Base-by-base conservation (phyloP, 768 basidiomycete genomes). In the Russula compacta region DNA sequence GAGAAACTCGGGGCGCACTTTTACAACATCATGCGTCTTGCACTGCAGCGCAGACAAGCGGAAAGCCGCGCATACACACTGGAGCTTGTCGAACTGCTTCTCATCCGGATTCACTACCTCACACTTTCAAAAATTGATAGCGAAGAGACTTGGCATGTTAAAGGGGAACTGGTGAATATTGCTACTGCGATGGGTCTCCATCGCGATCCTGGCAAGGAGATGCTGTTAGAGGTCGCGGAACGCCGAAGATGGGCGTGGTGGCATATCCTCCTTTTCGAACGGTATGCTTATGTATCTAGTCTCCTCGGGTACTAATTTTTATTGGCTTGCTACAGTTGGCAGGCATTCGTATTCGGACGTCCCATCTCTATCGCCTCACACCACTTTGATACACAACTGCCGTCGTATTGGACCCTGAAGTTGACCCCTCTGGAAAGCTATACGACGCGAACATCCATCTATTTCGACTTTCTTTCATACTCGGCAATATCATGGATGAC, bases 161-260 rank as follows among this genome's bases (percentile, higher is more conserved):
- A 81, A 32, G 86, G 86, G 8, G 85, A 88, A 64, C 72, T 89
- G 15, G 72, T 88, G 39, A 81, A 80, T 17, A 83, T 87, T 60
- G 85, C 78, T 12, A 83, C 81, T 65, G 88, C 87, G 24, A 85
- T 90, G 83, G 88, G 88, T 12, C 74, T 90, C 5, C 88, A 89
- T 72, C 83, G 87, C 19, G 88, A 90, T 71, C 88, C 87, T 19
- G 82, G 79, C 44, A 85, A 84, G 69, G 87, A 79, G 63, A 85
- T 87, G 79, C 78, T 78, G 56, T 77, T 81, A 59, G 86, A 88
- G 64, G 71, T 82, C 12, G 83, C 86, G 44, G 87, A 89, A 70
- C 79, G 87, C 61, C 76, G 88, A 51, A 76, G 87, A 57, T 89
- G 88, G 87, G 86, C 86, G 8, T 90, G 87, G 87, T 90, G 88